phyloP scores from a whole-genome alignment of 768 basidiomycete genomes.

The Suillus tomentosus region DNA sequence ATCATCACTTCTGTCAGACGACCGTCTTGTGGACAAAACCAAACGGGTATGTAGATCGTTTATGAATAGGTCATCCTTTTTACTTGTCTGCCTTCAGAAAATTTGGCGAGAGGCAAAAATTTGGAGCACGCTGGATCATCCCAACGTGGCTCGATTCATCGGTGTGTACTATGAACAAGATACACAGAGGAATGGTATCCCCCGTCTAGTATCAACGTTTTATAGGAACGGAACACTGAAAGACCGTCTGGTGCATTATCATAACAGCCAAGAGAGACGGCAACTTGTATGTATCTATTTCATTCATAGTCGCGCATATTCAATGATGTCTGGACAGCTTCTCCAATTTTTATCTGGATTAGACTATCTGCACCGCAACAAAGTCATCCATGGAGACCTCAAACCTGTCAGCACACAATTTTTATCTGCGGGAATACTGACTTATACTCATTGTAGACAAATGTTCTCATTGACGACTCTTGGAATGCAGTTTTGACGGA shows the following conservation, averaged over 20 bases:
- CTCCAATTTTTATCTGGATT: conserved; percentile 25
- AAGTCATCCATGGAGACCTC: conserved; percentile 39
- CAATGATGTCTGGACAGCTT: conserved; percentile 15
- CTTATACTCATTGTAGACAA: conserved; percentile 29
- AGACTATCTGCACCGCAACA: conserved; percentile 25
- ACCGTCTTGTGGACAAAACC: neutral
- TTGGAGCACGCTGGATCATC: conserved; percentile 26
- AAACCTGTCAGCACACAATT: conserved; percentile 34
- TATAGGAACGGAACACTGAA: conserved; percentile 26
- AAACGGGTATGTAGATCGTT: neutral
- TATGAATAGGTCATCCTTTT: neutral
- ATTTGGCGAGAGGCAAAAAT: conserved; percentile 30
- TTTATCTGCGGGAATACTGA: neutral
- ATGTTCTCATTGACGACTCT: conserved; percentile 37
- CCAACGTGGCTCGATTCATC: conserved; percentile 28
- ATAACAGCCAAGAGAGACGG: conserved; percentile 22
- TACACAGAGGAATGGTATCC: conserved; percentile 13
- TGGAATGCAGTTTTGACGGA: conserved; percentile 37
- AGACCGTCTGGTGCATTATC: conserved; percentile 17
- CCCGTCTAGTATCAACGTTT: conserved; percentile 30
- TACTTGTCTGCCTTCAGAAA: conserved; percentile 20
- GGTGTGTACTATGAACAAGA: conserved; percentile 22
- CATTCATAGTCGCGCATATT: neutral
- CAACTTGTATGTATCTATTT: conserved; percentile 20
- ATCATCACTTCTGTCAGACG: neutral